Evolutionary conservation across 2,329 filamentous ascomycete species (phyloP).

Genomic region (Tolypocladium cylindrosporum): DNA sequence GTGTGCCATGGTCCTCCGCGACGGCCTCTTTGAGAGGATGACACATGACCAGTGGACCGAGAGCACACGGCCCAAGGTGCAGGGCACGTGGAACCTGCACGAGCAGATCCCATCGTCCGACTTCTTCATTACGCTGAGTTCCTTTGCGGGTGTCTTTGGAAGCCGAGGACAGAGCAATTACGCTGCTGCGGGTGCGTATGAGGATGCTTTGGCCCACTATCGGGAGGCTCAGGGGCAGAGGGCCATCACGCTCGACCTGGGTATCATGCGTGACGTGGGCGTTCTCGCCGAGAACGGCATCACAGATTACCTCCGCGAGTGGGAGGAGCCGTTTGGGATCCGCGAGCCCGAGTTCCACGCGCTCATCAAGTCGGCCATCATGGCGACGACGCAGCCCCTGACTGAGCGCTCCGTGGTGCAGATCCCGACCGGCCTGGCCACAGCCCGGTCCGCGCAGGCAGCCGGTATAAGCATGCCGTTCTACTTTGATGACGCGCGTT

Average conservation of each 20-base stretch:
- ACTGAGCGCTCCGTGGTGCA: too few species aligned
- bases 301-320: too few species aligned
- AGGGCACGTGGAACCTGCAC: constrained; percentile 23
- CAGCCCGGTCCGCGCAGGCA: too few species aligned
- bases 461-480: too few species aligned
- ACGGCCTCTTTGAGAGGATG: constrained; percentile 13
- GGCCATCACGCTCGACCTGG: not conserved
- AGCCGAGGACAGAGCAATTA: constrained; percentile 22
- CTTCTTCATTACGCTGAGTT: constrained; percentile 21
- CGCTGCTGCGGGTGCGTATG: constrained; percentile 22
- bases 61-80: constrained; percentile 19
- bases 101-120: constrained; percentile 7
- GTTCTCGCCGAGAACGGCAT: too few species aligned
- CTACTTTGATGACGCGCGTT: too few species aligned
- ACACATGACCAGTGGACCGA: constrained; percentile 12
- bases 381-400: too few species aligned
- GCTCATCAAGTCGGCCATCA: too few species aligned
- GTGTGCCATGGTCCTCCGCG: constrained; percentile 24
- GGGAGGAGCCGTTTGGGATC: too few species aligned
- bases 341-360: too few species aligned
- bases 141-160: constrained; percentile 17
- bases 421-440: too few species aligned
- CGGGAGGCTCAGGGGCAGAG: constrained; percentile 5
- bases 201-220: constrained; percentile 20
- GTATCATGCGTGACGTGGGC: not conserved